Evolutionary conservation across 768 basidiomycete species (phyloP), one percentile per base, ranked within the genome.

Genomic region (Kwoniella sp.): DNA sequence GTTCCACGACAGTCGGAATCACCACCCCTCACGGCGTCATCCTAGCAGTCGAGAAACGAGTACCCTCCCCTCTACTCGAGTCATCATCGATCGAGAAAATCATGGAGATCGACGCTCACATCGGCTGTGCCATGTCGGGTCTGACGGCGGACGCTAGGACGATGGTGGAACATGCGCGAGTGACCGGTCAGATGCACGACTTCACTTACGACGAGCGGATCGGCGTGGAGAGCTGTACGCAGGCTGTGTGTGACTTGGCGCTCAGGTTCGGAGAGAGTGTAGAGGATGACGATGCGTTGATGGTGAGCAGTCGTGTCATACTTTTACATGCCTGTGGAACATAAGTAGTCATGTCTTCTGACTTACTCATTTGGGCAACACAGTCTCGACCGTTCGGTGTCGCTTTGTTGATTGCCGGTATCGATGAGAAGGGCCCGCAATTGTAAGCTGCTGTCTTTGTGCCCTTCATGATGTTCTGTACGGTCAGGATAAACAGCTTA

Each of bases 131-230:
- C 63, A 97, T 98, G 94, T 94, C 92, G 52, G 84, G 84, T 31
- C 86, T 99, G 67, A 96, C 93, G 61, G 95, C 96, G 61, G 96
- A 99, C 82, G 95, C 96, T 51, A 88, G 96, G 68, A 99, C 96
- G 54, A 99, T 99, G 91, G 92, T 99, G 82, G 96, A 99, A 86
- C 96, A 99, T 79, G 96, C 96, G 28, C 87, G 96, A 66, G 94
- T 99, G 63, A 98, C 96, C 4, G 87, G 91, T 15, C 82, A 83
- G 68, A 82, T 82, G 72, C 96, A 99, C 82, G 82, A 88, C 2
- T 99, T 98, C 84, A 95, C 92, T 20, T 98, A 96, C 81, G 92
- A 98, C 83, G 96, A 99, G 82, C 84, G 81, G 72, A 98, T 98
- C 84, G 93, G 92, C 78, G 93, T 99, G 61, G 96, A 98, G 85